A percentile compares a stretch with the other conserved stretches of the same genome.
Evolutionary conservation across 2,329 filamentous ascomycete species (phyloP).

Genomic region (Geosmithia morbida): DNA sequence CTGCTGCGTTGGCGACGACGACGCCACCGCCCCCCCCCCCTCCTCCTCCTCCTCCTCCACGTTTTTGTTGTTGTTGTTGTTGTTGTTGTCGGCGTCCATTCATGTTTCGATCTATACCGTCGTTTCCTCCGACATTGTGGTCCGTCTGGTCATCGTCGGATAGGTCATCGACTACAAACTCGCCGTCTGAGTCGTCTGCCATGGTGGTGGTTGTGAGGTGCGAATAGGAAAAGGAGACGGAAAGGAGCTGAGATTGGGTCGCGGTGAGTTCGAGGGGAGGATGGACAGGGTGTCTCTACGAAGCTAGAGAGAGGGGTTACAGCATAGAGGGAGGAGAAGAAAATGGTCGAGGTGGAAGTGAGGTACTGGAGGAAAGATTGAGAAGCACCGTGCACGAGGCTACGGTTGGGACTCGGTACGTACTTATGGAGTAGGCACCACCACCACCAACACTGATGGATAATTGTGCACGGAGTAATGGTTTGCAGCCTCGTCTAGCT

Average conservation of each 20-base stretch:
- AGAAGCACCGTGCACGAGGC: neutral
- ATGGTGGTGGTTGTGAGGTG: conserved; percentile 21
- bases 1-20: too few species aligned
- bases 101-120: conserved; percentile 16
- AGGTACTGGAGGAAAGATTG: neutral
- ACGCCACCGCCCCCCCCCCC: too few species aligned
- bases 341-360: neutral
- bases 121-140: conserved; percentile 22
- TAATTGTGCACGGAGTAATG: too few species aligned
- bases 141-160: conserved; percentile 51
- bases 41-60: neutral
- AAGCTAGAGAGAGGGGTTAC: too few species aligned
- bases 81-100: conserved; percentile 6
- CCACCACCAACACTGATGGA: too few species aligned
- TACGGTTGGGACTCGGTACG: too few species aligned
- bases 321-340: neutral
- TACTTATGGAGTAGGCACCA: too few species aligned
- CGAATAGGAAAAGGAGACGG: neutral
- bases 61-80: neutral
- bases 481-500: too few species aligned
- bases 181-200: conserved; percentile 61
- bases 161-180: conserved; percentile 47
- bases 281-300: neutral
- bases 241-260: neutral
- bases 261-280: too few species aligned